Conservation (phyloP, 2,329 filamentous ascomycete genomes). For the Pyricularia grisea region DNA sequence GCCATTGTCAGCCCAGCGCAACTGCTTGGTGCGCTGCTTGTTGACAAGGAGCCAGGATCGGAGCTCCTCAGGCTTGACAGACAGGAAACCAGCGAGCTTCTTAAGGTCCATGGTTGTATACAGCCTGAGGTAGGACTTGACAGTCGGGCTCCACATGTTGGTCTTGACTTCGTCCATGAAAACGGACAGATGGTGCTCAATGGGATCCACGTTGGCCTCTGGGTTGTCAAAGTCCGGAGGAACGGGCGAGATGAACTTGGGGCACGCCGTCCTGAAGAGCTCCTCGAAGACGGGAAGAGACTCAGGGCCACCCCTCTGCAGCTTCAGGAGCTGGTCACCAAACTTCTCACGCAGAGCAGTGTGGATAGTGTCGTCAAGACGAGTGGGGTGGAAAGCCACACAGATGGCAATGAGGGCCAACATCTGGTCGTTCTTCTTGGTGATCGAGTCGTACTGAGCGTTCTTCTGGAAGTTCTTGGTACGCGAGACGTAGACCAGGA, state of each 20-base stretch:
- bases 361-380: conserved; percentile 98
- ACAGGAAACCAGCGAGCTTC: conserved; percentile 95
- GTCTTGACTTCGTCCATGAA: conserved; percentile 99
- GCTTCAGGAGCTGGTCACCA: conserved; percentile 91
- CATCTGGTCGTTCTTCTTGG: conserved; percentile 99
- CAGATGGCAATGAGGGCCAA: conserved; percentile 98
- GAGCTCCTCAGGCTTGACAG: conserved; percentile 92
- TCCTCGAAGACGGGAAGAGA: conserved; percentile 96
- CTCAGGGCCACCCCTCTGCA: conserved; percentile 93
- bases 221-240: conserved; percentile 97
- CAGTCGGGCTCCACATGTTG: conserved; percentile 94
- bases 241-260: conserved; percentile 98
- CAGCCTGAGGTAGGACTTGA: conserved; percentile 96
- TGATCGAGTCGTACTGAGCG: conserved; percentile 94
- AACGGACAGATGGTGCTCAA: conserved; percentile 93
- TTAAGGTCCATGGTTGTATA: conserved; percentile 99
- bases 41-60: conserved; percentile 91
- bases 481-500: conserved; percentile 94
- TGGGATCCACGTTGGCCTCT: conserved; percentile 87
- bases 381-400: conserved; percentile 93
- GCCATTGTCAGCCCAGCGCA: conserved; percentile 85
- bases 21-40: conserved; percentile 96
- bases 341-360: conserved; percentile 97
- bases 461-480: conserved; percentile 99
- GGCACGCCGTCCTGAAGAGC: conserved; percentile 94